A percentile compares a stretch with the other conserved stretches of the same genome.
Conservation (phyloP, 163 green algal genomes). For the Smithsoniella earleae region DNA sequence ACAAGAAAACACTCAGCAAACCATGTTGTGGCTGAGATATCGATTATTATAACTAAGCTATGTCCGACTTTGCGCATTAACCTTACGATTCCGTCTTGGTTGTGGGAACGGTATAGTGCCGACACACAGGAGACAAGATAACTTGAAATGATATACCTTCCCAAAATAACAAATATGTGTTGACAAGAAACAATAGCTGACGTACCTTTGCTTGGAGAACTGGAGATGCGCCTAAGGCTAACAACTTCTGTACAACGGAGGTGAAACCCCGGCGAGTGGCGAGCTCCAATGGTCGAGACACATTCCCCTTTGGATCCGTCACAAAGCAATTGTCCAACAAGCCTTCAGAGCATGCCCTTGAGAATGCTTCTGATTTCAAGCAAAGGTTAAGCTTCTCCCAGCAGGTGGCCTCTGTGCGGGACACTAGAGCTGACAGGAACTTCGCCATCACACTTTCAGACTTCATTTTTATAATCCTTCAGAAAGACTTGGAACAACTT, state of each 20-base stretch:
- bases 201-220: constrained; percentile 5
- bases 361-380: neutral
- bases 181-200: no score
- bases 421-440: constrained; percentile 7
- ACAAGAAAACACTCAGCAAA: no score
- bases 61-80: no score
- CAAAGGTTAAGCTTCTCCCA: neutral
- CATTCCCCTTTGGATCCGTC: constrained; percentile 9
- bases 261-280: neutral
- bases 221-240: neutral
- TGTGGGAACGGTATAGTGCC: no score
- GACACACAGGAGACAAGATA: no score
- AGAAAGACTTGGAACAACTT: no score
- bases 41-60: no score
- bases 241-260: neutral
- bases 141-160: no score
- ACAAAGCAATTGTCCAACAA: neutral
- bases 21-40: no score
- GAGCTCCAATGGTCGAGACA: neutral
- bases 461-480: no score
- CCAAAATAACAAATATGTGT: no score
- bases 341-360: neutral
- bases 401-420: neutral
- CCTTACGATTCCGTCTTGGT: no score
- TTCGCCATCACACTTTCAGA: neutral